These are phyloP conservation scores for Sanghuangporus weigelae DNA, from an alignment of 1,284 basidiomycete genomes.

Conservation along the genomic window DNA sequence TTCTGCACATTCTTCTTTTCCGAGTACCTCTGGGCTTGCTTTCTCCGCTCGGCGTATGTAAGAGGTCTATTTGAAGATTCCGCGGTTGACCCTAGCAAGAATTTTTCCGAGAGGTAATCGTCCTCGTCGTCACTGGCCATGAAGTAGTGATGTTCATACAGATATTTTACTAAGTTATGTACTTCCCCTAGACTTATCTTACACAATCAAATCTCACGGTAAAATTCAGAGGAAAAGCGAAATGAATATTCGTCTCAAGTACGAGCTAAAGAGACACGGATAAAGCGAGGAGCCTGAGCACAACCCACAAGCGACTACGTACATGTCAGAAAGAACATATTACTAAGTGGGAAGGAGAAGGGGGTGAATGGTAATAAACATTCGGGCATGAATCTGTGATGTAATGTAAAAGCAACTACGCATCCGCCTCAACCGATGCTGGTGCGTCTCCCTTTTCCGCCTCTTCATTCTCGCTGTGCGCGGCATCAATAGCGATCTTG, in stretches of 20 bases:
- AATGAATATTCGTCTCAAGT: neutral
- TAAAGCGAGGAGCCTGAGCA: neutral
- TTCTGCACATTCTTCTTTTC: constrained; percentile 61
- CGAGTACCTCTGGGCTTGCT: constrained; percentile 52
- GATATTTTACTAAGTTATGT: neutral
- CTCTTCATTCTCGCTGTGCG: constrained; percentile 30
- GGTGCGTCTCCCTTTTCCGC: neutral
- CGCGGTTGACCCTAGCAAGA: constrained; percentile 44
- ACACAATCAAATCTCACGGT: neutral
- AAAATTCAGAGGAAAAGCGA: neutral
- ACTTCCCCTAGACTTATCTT: neutral
- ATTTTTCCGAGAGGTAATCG: constrained; percentile 83
- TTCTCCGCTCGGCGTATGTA: constrained; percentile 65
- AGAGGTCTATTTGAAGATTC: constrained; percentile 33
- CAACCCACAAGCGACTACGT: constrained; percentile 6
- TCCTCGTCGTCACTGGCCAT: constrained; percentile 67
- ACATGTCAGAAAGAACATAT: constrained; percentile 2
- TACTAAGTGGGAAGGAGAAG: neutral
- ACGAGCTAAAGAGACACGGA: constrained; percentile 6
- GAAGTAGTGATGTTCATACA: constrained; percentile 14
- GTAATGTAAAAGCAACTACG: neutral
- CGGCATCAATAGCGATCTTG: constrained; percentile 78
- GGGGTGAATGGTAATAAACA: neutral
- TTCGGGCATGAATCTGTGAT: neutral
- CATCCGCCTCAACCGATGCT: neutral